These are phyloP conservation scores for Lycium ferocissimum DNA, from an alignment of 257 asterid species.

Conservation along the genomic window DNA sequence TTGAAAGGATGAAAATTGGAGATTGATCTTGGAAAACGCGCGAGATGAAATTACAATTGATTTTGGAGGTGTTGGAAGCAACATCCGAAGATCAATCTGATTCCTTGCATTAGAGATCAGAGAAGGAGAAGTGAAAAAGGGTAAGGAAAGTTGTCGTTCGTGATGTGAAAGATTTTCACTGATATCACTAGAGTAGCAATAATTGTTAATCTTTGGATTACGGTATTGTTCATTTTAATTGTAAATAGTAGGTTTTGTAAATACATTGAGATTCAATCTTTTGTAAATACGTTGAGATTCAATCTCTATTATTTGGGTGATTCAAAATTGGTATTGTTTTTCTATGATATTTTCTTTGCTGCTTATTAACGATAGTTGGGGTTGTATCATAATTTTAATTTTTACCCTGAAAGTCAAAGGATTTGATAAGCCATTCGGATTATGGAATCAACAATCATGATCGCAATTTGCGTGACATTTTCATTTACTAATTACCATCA, in stretches of 20 bases:
- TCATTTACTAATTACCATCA: not conserved
- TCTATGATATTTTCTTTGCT: not conserved
- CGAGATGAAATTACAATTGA: not conserved
- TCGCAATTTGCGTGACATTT: not conserved
- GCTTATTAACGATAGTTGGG: not conserved
- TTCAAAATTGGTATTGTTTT: not conserved
- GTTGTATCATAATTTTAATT: slow-evolving; percentile 36
- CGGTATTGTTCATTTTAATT: not conserved
- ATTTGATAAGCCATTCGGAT: not conserved
- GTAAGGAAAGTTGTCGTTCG: not conserved
- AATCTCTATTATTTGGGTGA: not conserved
- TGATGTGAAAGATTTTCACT: not conserved
- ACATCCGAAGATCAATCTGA: not conserved
- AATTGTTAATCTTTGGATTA: not conserved
- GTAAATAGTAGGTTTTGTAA: slow-evolving; percentile 36
- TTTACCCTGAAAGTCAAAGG: slow-evolving; percentile 24
- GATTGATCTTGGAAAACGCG: not conserved
- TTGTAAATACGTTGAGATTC: not conserved
- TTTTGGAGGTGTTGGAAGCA: not conserved
- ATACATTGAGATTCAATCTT: not conserved
- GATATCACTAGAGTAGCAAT: not conserved
- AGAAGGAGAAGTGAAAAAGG: not conserved
- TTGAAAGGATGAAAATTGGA: not conserved
- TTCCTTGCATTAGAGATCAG: not conserved
- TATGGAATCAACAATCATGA: not conserved